Percentiles rank a stretch among this genome's conserved stretches.
These are phyloP conservation scores for Dendryphion nanum DNA, from an alignment of 2,329 filamentous ascomycete species.

Conservation along the genomic window DNA sequence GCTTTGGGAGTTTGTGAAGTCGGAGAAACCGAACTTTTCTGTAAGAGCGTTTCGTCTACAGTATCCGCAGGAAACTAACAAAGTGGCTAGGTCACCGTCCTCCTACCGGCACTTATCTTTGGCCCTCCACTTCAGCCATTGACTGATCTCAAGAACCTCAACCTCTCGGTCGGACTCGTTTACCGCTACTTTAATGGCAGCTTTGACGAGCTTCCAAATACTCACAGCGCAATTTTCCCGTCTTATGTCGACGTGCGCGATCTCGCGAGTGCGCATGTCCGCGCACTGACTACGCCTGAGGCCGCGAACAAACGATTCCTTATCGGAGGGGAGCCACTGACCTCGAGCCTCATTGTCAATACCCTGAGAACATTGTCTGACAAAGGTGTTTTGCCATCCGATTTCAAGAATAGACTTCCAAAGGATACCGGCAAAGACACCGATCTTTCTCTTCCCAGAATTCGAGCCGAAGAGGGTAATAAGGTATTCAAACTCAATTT, in stretches of 20 bases:
- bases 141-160: constrained; percentile 5
- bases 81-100: constrained; percentile 44
- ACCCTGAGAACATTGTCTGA: constrained; percentile 37
- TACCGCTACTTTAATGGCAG: constrained; percentile 52
- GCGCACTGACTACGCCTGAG: constrained; percentile 50
- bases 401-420: constrained; percentile 50
- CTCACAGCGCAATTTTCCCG: constrained; percentile 42
- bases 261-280: constrained; percentile 54
- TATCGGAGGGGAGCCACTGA: too few species aligned
- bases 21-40: constrained; percentile 43
- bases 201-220: constrained; percentile 33
- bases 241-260: constrained; percentile 57
- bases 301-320: constrained; percentile 55
- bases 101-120: constrained; percentile 57
- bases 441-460: constrained; percentile 18
- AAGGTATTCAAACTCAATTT: constrained; percentile 18
- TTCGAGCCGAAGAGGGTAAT: constrained; percentile 15
- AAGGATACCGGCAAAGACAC: constrained; percentile 33
- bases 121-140: constrained; percentile 40
- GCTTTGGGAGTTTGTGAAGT: constrained; percentile 53
- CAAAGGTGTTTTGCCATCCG: constrained; percentile 48
- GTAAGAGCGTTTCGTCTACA: not conserved
- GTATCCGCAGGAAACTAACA: too few species aligned
- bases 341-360: constrained; percentile 47
- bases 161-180: constrained; percentile 53